Percentiles rank a stretch among this genome's conserved stretches.
Conservation (phyloP, 495 filamentous ascomycete genomes). For the Penicillium lagena region DNA sequence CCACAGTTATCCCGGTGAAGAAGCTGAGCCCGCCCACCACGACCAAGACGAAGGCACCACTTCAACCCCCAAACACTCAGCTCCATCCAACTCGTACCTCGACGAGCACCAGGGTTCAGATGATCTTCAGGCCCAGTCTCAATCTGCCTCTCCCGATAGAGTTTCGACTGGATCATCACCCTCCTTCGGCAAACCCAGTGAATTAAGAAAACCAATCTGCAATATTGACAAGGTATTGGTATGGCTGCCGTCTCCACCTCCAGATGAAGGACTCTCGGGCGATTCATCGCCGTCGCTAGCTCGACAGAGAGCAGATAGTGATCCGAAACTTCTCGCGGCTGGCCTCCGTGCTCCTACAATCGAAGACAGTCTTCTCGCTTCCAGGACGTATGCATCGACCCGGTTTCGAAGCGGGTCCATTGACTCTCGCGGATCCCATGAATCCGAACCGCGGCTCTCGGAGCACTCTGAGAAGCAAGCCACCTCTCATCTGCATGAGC, state of each 20-base stretch:
- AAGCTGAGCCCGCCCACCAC: not conserved
- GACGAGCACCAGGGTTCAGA: conserved; percentile 7
- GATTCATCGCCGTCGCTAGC: conserved; percentile 2
- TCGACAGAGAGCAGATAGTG: conserved; percentile 8
- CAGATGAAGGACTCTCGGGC: conserved; percentile 1
- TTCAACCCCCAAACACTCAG: conserved; percentile 26
- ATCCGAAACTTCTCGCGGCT: conserved; percentile 15
- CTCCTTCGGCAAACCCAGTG: conserved; percentile 11
- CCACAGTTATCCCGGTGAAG: too few species aligned
- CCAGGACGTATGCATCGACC: conserved; percentile 16
- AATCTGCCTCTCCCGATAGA: conserved; percentile 10
- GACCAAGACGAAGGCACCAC: conserved; percentile 9
- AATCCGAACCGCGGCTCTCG: conserved; percentile 1
- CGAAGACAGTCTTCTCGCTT: conserved; percentile 26
- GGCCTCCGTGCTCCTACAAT: conserved; percentile 12
- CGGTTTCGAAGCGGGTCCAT: conserved; percentile 12
- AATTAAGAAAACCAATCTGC: conserved; percentile 29
- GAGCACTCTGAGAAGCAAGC: conserved; percentile 1
- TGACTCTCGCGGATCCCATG: conserved; percentile 8
- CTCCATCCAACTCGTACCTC: conserved; percentile 9
- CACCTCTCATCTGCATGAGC: conserved; percentile 7
- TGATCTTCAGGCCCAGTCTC: conserved; percentile 2
- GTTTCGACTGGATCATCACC: conserved; percentile 13
- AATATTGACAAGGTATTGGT: conserved; percentile 27
- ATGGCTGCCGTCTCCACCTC: conserved; percentile 25